A percentile compares a stretch with the other conserved stretches of the same genome.
Conservation (phyloP, 805 yeast species). For the Brettanomyces bruxellensis region DNA sequence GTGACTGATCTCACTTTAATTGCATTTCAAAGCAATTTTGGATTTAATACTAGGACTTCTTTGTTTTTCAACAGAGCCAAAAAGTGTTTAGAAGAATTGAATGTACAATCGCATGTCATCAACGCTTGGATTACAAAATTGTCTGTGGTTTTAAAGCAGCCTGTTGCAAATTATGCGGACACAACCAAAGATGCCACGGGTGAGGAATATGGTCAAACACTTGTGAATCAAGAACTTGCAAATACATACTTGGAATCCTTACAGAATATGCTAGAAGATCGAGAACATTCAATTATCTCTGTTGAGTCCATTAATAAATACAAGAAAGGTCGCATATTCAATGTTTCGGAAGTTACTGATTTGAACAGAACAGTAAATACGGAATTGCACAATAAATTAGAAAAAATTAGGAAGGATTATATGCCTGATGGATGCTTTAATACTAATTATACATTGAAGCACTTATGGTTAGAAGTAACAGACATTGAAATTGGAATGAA, state of each 20-base stretch:
- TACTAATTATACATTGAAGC: slow-evolving; percentile 19
- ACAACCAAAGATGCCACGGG: slow-evolving; percentile 35
- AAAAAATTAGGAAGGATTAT: slow-evolving; percentile 22
- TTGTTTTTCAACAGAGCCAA: slow-evolving; percentile 16
- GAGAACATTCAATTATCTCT: slow-evolving; percentile 29
- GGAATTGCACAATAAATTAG: slow-evolving; percentile 22
- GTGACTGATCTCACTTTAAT: not conserved
- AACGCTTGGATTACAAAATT: slow-evolving; percentile 44
- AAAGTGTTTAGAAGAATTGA: slow-evolving; percentile 28
- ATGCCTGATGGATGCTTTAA: slow-evolving; percentile 26
- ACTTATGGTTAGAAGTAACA: slow-evolving; percentile 14
- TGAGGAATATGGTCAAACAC: slow-evolving; percentile 68
- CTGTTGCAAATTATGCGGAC: slow-evolving; percentile 26
- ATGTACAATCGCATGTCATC: slow-evolving; percentile 41
- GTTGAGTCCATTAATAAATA: slow-evolving; percentile 12
- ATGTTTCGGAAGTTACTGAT: slow-evolving; percentile 3
- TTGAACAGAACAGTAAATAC: slow-evolving; percentile 17
- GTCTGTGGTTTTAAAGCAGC: slow-evolving; percentile 33
- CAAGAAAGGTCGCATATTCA: slow-evolving; percentile 2
- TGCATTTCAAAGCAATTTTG: not conserved
- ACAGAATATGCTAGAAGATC: slow-evolving; percentile 36
- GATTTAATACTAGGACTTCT: slow-evolving; percentile 1
- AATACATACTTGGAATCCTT: slow-evolving; percentile 48
- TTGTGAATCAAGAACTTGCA: slow-evolving; percentile 67
- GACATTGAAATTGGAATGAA: slow-evolving; percentile 15